Base-by-base conservation (phyloP, 2,329 filamentous ascomycete species). In the Exophiala aquamarina region DNA sequence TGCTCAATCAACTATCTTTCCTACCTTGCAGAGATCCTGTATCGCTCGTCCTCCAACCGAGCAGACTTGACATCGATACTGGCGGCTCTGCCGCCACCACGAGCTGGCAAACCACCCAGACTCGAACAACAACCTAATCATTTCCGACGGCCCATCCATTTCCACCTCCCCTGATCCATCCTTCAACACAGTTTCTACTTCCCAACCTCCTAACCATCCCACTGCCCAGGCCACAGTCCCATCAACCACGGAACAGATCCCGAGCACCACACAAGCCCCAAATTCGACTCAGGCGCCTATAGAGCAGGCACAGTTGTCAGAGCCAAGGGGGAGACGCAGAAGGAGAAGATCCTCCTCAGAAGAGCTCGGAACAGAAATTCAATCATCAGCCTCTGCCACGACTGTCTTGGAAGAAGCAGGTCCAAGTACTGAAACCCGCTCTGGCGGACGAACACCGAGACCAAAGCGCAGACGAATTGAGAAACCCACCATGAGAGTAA, bases 101-200 rank as follows among this genome's bases (percentile, higher is more conserved):
- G 84, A 82, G 78, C 84, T 88, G 85, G 85, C 84, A 78, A 78
- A 86, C 81, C 78, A 82, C 75, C 74, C 64, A 66, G 73, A 78
- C 70, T 73, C 71, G 66, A 69, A 71, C 67, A 68, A 71, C 70
- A 73, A 79, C 77, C 79, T 77, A 77, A 73, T 77, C 81, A 74
- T 77, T 74, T 72, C 84, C 81, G 84, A 83, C 82, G 70, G 77
- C 75, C 78, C 80, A 76, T 69, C 77, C 71, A 75, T 72, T 66
- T 75, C 79, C 75, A 77, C 71, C 59, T 67, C 71, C 68, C 68
- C 73, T 61, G 66, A 70, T 63, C 67, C 68, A 67, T 63, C 77
- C 68, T 64, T 73, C 62, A 72, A 67, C 71, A 70, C 70, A 60
- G 66, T 65, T 57, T 54, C 68, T 67, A 72, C 74, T 64, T 68